Evolutionary conservation across 495 filamentous ascomycete species (phyloP).

Genomic region (Thermothielavioides terrestris): DNA sequence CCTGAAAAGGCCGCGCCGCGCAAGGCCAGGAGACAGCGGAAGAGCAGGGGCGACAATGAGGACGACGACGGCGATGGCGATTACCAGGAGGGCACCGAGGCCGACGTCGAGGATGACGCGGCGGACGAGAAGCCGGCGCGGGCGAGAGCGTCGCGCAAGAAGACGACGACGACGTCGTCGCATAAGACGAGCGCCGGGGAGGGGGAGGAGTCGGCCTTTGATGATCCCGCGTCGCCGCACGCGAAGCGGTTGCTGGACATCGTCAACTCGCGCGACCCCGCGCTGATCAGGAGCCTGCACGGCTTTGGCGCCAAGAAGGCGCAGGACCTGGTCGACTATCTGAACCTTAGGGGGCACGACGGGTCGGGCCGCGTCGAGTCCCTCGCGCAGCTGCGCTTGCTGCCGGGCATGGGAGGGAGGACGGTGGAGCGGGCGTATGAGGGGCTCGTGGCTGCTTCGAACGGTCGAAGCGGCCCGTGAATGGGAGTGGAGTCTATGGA

Average conservation of each 20-base stretch:
- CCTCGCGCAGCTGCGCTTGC: constrained; percentile 42
- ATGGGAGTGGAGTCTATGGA: neutral
- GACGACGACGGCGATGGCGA: constrained; percentile 23
- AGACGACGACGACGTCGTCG: constrained; percentile 7
- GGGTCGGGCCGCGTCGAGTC: constrained; percentile 35
- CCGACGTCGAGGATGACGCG: constrained; percentile 41
- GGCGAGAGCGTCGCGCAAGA: constrained; percentile 30
- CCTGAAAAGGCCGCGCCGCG: neutral
- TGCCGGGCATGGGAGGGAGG: constrained; percentile 53
- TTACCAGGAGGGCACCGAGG: constrained; percentile 32
- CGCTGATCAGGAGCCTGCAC: constrained; percentile 62
- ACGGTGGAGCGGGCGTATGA: constrained; percentile 51
- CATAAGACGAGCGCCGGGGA: neutral
- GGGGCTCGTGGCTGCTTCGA: constrained; percentile 27
- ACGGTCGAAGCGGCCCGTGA: neutral
- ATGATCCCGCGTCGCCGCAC: constrained; percentile 43
- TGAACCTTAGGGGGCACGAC: constrained; percentile 41
- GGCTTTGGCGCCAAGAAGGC: constrained; percentile 59
- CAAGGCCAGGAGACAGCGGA: neutral
- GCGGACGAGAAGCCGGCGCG: constrained; percentile 4
- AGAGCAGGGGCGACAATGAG: constrained; percentile 10
- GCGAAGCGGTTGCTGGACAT: constrained; percentile 66
- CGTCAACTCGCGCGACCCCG: constrained; percentile 76
- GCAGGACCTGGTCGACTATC: constrained; percentile 50
- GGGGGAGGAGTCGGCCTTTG: constrained; percentile 14